Conservation (phyloP, 2,329 filamentous ascomycete species). For the Penicillium oxalicum region DNA sequence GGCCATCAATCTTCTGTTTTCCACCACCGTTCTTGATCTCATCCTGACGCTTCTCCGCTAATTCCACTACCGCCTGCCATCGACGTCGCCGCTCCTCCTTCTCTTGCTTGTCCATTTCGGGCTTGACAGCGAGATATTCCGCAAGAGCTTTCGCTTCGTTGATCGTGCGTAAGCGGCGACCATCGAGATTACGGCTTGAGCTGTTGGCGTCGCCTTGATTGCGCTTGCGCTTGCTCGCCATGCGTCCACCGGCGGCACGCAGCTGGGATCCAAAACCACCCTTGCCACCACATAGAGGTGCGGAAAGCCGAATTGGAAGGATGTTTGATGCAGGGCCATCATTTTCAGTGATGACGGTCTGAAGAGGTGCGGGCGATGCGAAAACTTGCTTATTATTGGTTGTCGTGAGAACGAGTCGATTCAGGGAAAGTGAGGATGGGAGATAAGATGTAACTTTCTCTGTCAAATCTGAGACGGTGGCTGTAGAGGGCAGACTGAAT, state of each 20-base stretch:
- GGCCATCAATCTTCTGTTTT: constrained; percentile 66
- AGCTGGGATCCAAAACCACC: constrained; percentile 97
- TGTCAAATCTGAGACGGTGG: constrained; percentile 63
- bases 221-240: constrained; percentile 91
- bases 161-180: constrained; percentile 80
- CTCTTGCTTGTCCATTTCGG: constrained; percentile 93
- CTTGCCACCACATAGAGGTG: constrained; percentile 83
- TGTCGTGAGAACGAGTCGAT: constrained; percentile 70
- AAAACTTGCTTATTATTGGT: constrained; percentile 67
- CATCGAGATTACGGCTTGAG: constrained; percentile 89
- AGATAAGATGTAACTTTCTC: constrained; percentile 51
- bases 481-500: constrained; percentile 62
- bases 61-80: constrained; percentile 83
- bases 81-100: constrained; percentile 74
- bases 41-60: constrained; percentile 74
- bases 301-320: constrained; percentile 72
- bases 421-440: constrained; percentile 53
- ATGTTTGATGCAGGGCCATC: constrained; percentile 55
- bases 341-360: constrained; percentile 48
- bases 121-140: constrained; percentile 90
- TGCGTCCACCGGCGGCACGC: constrained; percentile 91
- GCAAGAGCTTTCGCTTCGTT: constrained; percentile 93
- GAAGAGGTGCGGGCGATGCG: constrained; percentile 48
- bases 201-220: constrained; percentile 77
- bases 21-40: constrained; percentile 71